Conservation (phyloP, 345 rosid genomes). For the Eutrema japonicum region DNA sequence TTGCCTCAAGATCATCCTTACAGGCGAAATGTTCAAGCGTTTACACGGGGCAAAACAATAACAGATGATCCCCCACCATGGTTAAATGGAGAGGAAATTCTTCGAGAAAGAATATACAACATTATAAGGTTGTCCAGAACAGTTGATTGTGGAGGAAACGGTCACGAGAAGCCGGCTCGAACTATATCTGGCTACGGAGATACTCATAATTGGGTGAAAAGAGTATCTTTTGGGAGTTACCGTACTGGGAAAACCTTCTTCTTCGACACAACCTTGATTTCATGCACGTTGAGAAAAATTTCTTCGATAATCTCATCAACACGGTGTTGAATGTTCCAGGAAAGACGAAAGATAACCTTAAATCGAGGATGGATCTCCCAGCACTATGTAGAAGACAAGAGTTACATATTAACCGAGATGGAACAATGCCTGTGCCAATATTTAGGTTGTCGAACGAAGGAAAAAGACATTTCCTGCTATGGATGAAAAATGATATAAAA, state of each 20-base stretch:
- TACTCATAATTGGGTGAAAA: neutral
- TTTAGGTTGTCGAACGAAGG: neutral
- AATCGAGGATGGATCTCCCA: neutral
- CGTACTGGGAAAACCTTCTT: neutral
- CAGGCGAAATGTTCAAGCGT: neutral
- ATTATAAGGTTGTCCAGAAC: neutral
- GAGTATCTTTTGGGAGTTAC: neutral
- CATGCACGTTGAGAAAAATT: neutral
- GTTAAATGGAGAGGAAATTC: neutral
- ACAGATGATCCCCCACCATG: neutral
- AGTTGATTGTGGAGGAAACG: neutral
- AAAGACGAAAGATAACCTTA: neutral
- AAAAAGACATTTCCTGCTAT: neutral
- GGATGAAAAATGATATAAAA: neutral
- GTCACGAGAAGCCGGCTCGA: neutral
- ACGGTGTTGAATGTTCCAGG: neutral
- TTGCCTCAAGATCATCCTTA: neutral
- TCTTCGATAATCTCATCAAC: slow-evolving; percentile 2
- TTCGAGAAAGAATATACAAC: neutral
- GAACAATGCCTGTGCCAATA: neutral
- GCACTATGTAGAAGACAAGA: neutral
- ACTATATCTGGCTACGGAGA: neutral
- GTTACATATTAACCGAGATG: neutral
- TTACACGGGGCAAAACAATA: neutral
- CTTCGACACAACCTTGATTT: neutral